Base-by-base conservation (phyloP, 164 flowering plant species). In the Magnolia officinalis region DNA sequence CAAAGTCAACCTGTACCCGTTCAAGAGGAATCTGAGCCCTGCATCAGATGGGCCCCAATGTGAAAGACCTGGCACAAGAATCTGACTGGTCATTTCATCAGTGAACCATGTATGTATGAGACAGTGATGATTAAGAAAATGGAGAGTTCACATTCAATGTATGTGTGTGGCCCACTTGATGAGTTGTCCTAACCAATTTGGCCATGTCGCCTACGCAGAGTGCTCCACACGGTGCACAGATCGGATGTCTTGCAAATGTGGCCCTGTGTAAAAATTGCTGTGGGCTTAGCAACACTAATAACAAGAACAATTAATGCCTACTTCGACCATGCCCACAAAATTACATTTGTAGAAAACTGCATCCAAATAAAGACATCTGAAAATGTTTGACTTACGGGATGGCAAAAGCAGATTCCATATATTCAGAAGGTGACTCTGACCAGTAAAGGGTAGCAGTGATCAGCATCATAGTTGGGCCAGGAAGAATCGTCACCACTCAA, bases 401-500 rank as follows among this genome's bases (percentile, higher is more conserved):
- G 19, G 51, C 19, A 52, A 11, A 24, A 73, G 72, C 72, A 59
- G 51, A 24, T 16, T 21, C 20, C 5, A 66, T 19, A 14, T 14
- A 63, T 82, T 86, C 76, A 87, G 51, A 72, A 80, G 20, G 91
- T 87, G 77, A 95, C 86, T 83, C 89, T 89, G 78, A 93, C 79
- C 84, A 93, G 78, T 71, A 89, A 79, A 1, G 98, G 97, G 77
- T 91, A 96, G 86, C 95, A 92, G 78, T 93, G 99, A 82, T 93
- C 94, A 68, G 79, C 74, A 49, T 89, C 97, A 68, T 96, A 96
- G 81, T 87, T 87, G 31, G 96, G 91, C 95, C 97, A 96, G 19
- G 72, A 72, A 74, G 89, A 85, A 70, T 77, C 68, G 20, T 76
- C 77, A 1, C 80, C 81, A 71, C 37, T 76, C 16, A 71, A 73